Base-by-base conservation (phyloP, 2,329 filamentous ascomycete genomes). In the Cladosporium sp. region DNA sequence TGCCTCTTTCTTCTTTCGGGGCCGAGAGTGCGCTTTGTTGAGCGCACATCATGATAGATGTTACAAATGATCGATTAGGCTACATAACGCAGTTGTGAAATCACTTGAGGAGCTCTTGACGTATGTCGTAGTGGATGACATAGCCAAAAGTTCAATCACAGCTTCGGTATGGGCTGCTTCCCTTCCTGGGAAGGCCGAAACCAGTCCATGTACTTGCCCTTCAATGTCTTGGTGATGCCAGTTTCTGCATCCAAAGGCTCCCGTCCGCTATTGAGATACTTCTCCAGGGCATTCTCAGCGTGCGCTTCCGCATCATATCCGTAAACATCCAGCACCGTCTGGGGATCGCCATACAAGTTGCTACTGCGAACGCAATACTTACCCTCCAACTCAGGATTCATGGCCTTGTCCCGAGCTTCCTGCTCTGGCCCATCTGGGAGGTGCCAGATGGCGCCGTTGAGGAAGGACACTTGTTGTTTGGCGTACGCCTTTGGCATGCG, bases 391-490 rank as follows among this genome's bases (percentile, higher is more conserved):
- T 75, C 74, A 2, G 65, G 56, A 34, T 61, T 63, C 74, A 76
- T 76, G 5, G 70, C 67, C 11, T 64, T 59, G 61, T 78, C 72
- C 37, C 75, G 67, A 8, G 71, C 72, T 57, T 68, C 28, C 63
- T 73, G 73, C 60, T 62, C 64, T 59, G 60, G 67, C 14, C 60
- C 67, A 72, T 34, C 76, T 72, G 8, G 72, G 60, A 36, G 73
- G 70, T 72, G 72, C 72, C 64, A 68, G 1, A 68, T 55, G 63
- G 64, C 67, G 6, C 74, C 73, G 60, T 74, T 76, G 20, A 75
- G 59, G 57, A 72, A 76, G 0, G 70, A 75, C 3, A 74, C 66
- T 61, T 79, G 75, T 64, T 78, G 75, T 61, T 78, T 78, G 30
- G 67, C 67, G 55, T 70, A 73, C 17, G 72, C 76, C 63, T 75